Evolutionary conservation across 306 rosid species (phyloP), one percentile per base, ranked within the genome.

Genomic region (Ormosia semicastrata): DNA sequence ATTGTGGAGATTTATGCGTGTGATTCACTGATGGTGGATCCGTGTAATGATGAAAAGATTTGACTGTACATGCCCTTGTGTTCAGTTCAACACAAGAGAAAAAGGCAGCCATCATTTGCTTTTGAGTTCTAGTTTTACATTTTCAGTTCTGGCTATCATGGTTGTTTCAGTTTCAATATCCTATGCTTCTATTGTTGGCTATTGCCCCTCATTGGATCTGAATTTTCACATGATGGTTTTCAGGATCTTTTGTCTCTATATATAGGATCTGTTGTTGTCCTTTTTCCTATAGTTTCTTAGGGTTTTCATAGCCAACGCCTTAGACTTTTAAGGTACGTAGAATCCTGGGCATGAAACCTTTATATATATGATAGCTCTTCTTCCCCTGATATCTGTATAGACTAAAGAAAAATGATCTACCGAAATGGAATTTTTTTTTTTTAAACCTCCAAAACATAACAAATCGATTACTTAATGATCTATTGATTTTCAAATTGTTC

Each of bases 11-110:
- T 82, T 24, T 59, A 37, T 24, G 37, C 32, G 60, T 4, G 40
- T 43, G 32, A 43, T 60, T 46, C 6, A 74, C 52, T 69, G 49
- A 15, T 49, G 33, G 52, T 54, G 49, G 87, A 87, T 86, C 80
- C 44, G 69, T 58, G 84, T 82, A 65, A 86, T 88, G 83, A 89
- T 86, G 83, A 89, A 64, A 41, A 40, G 6, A 49, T 85, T 81
- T 66, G 88, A 86, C 84, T 76, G 74, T 15, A 64, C 18, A 30
- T 36, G 46, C 34, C 75, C 82, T 46, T 73, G 24, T 77, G 82
- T 65, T 41, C 24, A 24, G 24, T 37, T 81, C 82, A 54, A 72
- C 82, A 59, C 34, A 64, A 13, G 10, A 49, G 63, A 73, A 78
- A 88, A 84, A 83, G 86, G 87, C 14, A 46, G 12, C 58, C 57